Evolutionary conservation across 2,329 filamentous ascomycete genomes (phyloP).

Genomic region (Paracoccidioides lutzii): DNA sequence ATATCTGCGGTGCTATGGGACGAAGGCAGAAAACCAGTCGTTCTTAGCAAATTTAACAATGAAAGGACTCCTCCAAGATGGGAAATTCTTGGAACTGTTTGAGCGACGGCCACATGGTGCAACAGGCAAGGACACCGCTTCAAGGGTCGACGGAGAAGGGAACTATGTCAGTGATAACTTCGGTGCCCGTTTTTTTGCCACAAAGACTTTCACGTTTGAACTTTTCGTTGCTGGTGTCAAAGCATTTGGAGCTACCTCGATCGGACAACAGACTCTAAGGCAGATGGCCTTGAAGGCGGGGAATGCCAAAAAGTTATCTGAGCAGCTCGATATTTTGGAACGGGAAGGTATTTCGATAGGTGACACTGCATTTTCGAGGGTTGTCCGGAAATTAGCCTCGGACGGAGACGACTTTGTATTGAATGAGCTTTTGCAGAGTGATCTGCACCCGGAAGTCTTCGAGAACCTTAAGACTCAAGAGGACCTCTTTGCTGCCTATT

Average conservation of each 20-base stretch:
- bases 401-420: conserved; percentile 43
- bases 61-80: conserved; percentile 4
- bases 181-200: conserved; percentile 71
- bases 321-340: conserved; percentile 49
- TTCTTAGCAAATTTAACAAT: conserved; percentile 6
- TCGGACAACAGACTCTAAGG: conserved; percentile 65
- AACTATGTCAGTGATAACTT: conserved; percentile 53
- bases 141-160: conserved; percentile 9
- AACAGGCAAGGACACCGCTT: neutral
- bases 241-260: conserved; percentile 55
- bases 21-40: conserved; percentile 5
- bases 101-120: too few species aligned
- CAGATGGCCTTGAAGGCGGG: conserved; percentile 58
- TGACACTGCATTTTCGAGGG: conserved; percentile 50
- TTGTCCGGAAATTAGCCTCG: conserved; percentile 51
- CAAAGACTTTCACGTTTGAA: conserved; percentile 58
- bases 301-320: conserved; percentile 42
- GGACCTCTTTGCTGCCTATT: conserved; percentile 40
- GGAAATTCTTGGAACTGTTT: neutral
- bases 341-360: conserved; percentile 50
- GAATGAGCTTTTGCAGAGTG: conserved; percentile 41
- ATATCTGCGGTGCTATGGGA: conserved; percentile 24
- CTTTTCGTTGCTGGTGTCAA: conserved; percentile 57
- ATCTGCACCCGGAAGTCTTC: conserved; percentile 53
- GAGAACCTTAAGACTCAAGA: conserved; percentile 45